phyloP scores from a whole-genome alignment of 169 alveolate species.

The Cytauxzoon felis region DNA sequence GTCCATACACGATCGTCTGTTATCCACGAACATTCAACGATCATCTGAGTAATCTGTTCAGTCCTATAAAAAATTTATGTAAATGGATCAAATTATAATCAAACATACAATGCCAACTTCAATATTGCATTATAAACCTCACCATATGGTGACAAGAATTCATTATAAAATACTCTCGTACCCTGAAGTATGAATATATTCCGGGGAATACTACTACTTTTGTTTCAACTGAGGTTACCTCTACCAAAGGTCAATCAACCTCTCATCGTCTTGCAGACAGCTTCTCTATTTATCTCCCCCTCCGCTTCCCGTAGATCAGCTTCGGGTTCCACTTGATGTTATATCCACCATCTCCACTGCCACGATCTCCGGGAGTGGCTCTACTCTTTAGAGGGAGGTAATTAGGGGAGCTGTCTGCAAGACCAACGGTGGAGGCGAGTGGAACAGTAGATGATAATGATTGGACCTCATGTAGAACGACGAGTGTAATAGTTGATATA shows the following conservation, averaged over 20 bases:
- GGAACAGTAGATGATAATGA: too few species aligned
- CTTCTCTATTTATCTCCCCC: too few species aligned
- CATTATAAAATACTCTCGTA: slow-evolving; percentile 69
- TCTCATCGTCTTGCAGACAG: too few species aligned
- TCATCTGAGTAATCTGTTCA: slow-evolving; percentile 57
- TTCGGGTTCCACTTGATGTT: too few species aligned
- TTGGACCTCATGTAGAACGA: background rate
- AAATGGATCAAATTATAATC: slow-evolving; percentile 32
- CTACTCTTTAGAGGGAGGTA: too few species aligned
- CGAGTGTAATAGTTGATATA: background rate
- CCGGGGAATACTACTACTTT: background rate
- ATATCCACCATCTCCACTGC: too few species aligned
- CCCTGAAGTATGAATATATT: slow-evolving; percentile 45
- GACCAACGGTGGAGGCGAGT: too few species aligned
- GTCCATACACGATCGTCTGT: slow-evolving; percentile 68
- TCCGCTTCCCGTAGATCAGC: too few species aligned
- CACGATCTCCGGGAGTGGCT: too few species aligned
- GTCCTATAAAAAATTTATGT: slow-evolving; percentile 38
- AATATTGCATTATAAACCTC: slow-evolving; percentile 74
- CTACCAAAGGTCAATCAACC: background rate
- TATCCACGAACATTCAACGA: slow-evolving; percentile 72
- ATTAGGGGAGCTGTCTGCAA: too few species aligned
- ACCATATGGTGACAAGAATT: slow-evolving; percentile 82
- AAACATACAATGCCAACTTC: slow-evolving; percentile 62
- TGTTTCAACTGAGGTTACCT: background rate